Evolutionary conservation across 345 rosid genomes (phyloP), one percentile per base, ranked within the genome.

Genomic region (Melastoma malabathricum): DNA sequence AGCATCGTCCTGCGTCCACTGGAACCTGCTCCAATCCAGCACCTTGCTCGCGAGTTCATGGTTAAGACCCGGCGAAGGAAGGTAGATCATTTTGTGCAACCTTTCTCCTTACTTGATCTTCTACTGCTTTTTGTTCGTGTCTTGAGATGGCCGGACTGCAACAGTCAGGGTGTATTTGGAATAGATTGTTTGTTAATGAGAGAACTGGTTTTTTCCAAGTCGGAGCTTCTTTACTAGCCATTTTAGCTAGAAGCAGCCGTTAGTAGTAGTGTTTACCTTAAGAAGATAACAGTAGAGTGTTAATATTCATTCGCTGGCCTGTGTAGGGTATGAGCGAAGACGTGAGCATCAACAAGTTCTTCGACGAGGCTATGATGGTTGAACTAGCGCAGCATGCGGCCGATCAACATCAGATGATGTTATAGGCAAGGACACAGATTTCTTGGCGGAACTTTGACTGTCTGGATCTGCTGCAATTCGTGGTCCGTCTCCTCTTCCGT

Each of bases 281-380:
- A 34, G 41, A 51, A 17, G 20, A 18, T 51, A 51, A 51, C 47
- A 3, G 43, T 25, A 47, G 10, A 5, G 25, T 12, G 43, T 46
- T 45, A 15, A 46, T 10, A 15, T 10, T 18, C 5, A 10, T 0
- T 18, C 3, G 39, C 4, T 17, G 1, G 15, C 20, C 49, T 0
- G 47, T 48, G 16, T 72, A 82, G 95, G 92, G 95, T 56, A 86
- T 86, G 95, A 86, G 92, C 29, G 95, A 86, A 68, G 95, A 86
- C 44, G 95, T 86, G 17, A 86, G 92, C 65, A 84, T 80, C 46
- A 86, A 80, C 77, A 86, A 86, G 67, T 86, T 86, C 73, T 86
- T 86, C 1, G 93, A 83, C 1, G 93, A 83, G 60, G 96, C 89
- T 1, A 83, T 86, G 93, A 73, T 86, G 76, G 81, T 76, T 38